A percentile compares a stretch with the other conserved stretches of the same genome.
Conservation (phyloP, 768 basidiomycete genomes). For the Termitomyces sp. region DNA sequence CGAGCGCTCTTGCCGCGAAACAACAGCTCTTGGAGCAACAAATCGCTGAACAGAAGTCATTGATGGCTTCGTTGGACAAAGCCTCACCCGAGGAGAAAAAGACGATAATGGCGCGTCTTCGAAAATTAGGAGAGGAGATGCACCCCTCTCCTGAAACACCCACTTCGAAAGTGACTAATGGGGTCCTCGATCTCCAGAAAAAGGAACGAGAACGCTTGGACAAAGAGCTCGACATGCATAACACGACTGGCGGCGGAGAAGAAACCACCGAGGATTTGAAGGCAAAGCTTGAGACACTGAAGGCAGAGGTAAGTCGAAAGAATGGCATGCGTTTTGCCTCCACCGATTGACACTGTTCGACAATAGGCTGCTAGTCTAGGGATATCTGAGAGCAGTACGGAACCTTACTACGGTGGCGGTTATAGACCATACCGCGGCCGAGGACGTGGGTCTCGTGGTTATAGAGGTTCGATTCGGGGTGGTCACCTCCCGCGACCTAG, state of each 20-base stretch:
- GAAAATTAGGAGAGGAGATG: conserved; percentile 79
- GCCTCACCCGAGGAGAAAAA: conserved; percentile 73
- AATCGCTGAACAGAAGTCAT: conserved; percentile 82
- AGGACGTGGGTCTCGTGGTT: conserved; percentile 53
- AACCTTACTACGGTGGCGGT: conserved; percentile 28
- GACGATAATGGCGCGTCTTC: conserved; percentile 66
- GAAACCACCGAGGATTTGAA: conserved; percentile 63
- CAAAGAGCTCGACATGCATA: conserved; percentile 75
- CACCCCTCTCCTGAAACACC: conserved; percentile 31
- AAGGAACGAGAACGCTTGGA: conserved; percentile 67
- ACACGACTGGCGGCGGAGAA: conserved; percentile 35
- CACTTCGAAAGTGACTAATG: conserved; percentile 19
- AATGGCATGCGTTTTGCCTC: background rate
- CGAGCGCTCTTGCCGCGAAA: conserved; percentile 60
- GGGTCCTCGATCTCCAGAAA: conserved; percentile 39
- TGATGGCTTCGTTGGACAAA: conserved; percentile 66
- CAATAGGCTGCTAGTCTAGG: conserved; percentile 70
- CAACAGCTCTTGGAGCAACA: conserved; percentile 74
- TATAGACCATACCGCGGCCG: conserved; percentile 72
- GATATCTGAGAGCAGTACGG: conserved; percentile 45
- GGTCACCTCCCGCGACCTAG: conserved; percentile 55
- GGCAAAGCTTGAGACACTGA: conserved; percentile 69
- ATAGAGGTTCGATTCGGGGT: conserved; percentile 60
- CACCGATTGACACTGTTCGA: background rate
- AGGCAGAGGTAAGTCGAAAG: conserved; percentile 58